Percentiles rank a stretch among this genome's conserved stretches.
phyloP scores from a whole-genome alignment of 2,329 filamentous ascomycete genomes.

The Ophiosphaerella narmari region DNA sequence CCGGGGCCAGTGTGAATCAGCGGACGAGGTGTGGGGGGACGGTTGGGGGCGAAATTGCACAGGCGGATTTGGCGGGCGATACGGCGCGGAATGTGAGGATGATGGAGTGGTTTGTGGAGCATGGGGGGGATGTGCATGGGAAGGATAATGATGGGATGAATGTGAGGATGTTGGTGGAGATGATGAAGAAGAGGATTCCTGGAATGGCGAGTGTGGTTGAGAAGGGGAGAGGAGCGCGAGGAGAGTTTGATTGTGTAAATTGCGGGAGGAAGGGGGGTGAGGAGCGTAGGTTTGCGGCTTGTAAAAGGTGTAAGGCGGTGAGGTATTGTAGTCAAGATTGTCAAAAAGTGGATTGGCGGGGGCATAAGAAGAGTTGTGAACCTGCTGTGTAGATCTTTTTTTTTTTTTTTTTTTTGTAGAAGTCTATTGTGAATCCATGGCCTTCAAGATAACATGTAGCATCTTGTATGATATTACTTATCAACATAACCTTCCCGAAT shows the following conservation, averaged over 20 bases:
- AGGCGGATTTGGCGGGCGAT: conserved; percentile 15
- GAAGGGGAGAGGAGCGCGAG: conserved; percentile 7
- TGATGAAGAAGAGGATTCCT: conserved; percentile 15
- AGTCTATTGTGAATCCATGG: no score
- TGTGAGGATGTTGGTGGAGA: conserved; percentile 15
- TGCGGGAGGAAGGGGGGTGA: conserved; percentile 12
- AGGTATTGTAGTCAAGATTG: conserved; percentile 19
- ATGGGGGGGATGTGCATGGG: conserved; percentile 21
- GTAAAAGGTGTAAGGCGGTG: conserved; percentile 15
- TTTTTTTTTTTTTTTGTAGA: no score
- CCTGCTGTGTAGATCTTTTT: neutral
- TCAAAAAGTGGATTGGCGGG: conserved; percentile 21
- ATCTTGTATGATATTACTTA: no score
- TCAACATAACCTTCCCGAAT: no score
- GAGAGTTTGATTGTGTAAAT: conserved; percentile 12
- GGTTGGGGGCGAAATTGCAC: conserved; percentile 14
- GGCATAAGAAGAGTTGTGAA: conserved; percentile 17
- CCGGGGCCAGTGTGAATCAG: conserved; percentile 16
- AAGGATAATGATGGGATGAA: conserved; percentile 23
- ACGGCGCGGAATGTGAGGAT: conserved; percentile 14
- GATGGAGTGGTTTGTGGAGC: conserved; percentile 21
- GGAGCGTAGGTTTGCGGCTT: conserved; percentile 2
- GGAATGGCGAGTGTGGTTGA: conserved; percentile 9
- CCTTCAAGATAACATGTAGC: no score
- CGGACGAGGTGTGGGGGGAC: conserved; percentile 15